Evolutionary conservation across 441 rosid species (phyloP).

Genomic region (Croton setiger): DNA sequence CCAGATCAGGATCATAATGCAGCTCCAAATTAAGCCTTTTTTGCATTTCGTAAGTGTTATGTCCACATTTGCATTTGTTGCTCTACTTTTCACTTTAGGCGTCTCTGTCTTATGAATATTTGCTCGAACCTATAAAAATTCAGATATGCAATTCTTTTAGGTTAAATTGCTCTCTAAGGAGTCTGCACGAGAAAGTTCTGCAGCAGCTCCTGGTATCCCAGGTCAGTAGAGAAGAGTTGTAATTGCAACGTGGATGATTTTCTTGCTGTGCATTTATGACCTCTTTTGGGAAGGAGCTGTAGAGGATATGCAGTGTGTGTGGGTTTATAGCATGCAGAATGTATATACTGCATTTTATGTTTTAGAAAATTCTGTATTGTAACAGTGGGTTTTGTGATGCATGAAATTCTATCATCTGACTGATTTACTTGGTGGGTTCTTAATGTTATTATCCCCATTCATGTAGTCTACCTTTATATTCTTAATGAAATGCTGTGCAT

Average conservation of each 20-base stretch:
- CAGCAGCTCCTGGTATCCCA: neutral
- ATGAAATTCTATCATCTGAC: neutral
- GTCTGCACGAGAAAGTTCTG: neutral
- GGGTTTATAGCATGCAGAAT: constrained; percentile 3
- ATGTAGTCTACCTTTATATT: constrained; percentile 9
- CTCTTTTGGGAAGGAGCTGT: neutral
- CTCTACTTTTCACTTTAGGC: neutral
- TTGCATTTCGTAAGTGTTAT: constrained; percentile 25
- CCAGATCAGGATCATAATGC: constrained; percentile 35
- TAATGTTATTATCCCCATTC: neutral
- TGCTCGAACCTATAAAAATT: neutral
- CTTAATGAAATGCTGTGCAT: constrained; percentile 10
- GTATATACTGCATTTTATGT: neutral
- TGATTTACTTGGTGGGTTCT: neutral
- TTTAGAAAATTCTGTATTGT: neutral
- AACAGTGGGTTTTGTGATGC: neutral
- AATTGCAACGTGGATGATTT: neutral
- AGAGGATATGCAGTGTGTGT: neutral
- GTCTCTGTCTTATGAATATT: neutral
- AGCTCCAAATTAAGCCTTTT: constrained; percentile 16
- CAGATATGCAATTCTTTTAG: neutral
- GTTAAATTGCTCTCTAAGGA: neutral
- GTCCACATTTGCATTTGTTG: too few species aligned
- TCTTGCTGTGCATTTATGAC: neutral
- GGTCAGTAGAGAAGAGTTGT: neutral